phyloP scores from a whole-genome alignment of 1,139 yeast species.

The Yarrowia galli region DNA sequence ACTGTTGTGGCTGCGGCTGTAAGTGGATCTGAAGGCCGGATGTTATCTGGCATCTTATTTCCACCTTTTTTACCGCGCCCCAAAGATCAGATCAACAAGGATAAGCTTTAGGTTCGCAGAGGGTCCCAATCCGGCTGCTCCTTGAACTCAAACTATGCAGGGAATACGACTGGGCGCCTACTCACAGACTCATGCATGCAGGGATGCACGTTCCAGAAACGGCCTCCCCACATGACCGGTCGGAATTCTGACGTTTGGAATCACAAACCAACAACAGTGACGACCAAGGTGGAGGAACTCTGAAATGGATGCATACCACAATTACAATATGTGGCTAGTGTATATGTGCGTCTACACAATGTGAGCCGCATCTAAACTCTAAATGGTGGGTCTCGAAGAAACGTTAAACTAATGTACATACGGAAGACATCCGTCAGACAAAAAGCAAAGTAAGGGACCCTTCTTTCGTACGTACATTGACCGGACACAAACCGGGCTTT shows the following conservation, averaged over 20 bases:
- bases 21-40: not conserved
- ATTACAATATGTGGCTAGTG: too few species aligned
- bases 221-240: not conserved
- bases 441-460: not conserved
- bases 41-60: not conserved
- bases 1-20: not conserved
- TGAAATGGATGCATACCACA: too few species aligned
- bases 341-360: too few species aligned
- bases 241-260: too few species aligned
- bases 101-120: not conserved
- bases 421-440: not conserved
- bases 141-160: not conserved
- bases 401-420: too few species aligned
- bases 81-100: not conserved
- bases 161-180: constrained; percentile 17
- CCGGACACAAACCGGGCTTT: not conserved
- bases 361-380: not conserved
- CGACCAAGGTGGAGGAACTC: too few species aligned
- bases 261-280: too few species aligned
- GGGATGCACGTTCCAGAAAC: constrained; percentile 7
- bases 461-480: not conserved
- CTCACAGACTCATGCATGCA: too few species aligned
- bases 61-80: not conserved
- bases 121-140: constrained; percentile 2
- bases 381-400: not conserved